Conservation (phyloP, 2,329 filamentous ascomycete species). For the Aspergillus hiratsukae region DNA sequence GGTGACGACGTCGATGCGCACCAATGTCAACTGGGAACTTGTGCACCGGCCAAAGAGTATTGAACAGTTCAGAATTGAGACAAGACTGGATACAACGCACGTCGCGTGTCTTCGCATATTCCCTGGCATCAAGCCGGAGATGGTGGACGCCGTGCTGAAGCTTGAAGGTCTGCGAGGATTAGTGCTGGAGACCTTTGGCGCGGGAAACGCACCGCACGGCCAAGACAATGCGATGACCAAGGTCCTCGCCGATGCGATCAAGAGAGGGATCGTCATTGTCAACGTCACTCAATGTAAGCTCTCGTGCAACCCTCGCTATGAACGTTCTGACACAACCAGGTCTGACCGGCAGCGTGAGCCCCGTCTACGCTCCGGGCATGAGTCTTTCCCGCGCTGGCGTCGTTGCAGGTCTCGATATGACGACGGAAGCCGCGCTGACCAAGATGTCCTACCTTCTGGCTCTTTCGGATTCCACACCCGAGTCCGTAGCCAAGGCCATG, state of each 20-base stretch:
- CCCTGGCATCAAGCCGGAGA: conserved; percentile 87
- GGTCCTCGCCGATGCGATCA: conserved; percentile 71
- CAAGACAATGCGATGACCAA: conserved; percentile 73
- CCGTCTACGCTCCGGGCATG: conserved; percentile 72
- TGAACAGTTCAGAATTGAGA: conserved; percentile 68
- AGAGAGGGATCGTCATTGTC: conserved; percentile 77
- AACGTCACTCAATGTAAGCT: conserved; percentile 83
- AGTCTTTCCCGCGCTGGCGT: conserved; percentile 78
- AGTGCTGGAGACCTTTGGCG: conserved; percentile 87
- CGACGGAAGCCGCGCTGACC: conserved; percentile 82
- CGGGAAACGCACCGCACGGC: conserved; percentile 83
- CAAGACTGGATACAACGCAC: conserved; percentile 76
- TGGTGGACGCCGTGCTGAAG: conserved; percentile 79
- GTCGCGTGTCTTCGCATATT: conserved; percentile 88
- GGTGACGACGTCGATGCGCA: conserved; percentile 72
- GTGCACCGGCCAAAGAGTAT: conserved; percentile 71
- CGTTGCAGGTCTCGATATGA: conserved; percentile 84
- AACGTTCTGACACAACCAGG: conserved; percentile 29
- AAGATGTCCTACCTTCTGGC: conserved; percentile 85
- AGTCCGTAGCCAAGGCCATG: conserved; percentile 67
- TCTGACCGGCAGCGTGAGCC: conserved; percentile 66
- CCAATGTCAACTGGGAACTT: conserved; percentile 74
- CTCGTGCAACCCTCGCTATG: conserved; percentile 34
- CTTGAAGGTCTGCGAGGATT: conserved; percentile 74
- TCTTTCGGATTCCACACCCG: conserved; percentile 56